These are phyloP conservation scores for Sarocladiaceae sp. DNA, from an alignment of 2,329 filamentous ascomycete species.

Conservation along the genomic window DNA sequence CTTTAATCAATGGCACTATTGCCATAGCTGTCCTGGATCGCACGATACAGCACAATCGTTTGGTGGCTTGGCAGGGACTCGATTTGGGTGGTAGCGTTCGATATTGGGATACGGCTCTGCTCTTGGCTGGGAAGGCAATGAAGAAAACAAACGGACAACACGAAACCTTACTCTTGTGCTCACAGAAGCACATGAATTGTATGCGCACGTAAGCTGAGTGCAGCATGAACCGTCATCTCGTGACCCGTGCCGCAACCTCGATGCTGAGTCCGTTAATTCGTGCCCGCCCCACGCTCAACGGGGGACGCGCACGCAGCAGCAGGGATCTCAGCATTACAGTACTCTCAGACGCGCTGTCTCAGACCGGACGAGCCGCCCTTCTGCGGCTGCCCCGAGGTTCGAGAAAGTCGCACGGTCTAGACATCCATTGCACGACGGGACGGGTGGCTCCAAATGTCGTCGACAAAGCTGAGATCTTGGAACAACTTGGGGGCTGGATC, in stretches of 20 bases:
- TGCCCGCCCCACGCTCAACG: not conserved
- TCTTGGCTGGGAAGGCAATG: too few species aligned
- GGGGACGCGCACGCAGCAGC: not conserved
- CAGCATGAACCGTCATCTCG: slow-evolving; percentile 1
- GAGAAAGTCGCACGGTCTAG: too few species aligned
- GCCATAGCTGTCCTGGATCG: not conserved
- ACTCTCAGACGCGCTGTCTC: not conserved
- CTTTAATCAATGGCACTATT: slow-evolving; percentile 3
- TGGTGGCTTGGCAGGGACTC: not conserved
- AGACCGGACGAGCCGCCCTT: not conserved
- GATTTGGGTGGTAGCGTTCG: not conserved
- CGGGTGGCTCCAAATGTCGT: too few species aligned
- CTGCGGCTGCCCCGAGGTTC: too few species aligned
- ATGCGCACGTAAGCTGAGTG: too few species aligned
- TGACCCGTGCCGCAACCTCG: not conserved
- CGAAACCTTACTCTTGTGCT: too few species aligned
- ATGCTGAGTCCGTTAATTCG: not conserved
- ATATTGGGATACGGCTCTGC: too few species aligned
- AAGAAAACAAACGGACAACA: too few species aligned
- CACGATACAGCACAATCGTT: not conserved
- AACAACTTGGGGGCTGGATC: slow-evolving; percentile 1
- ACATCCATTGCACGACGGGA: too few species aligned
- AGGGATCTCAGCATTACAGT: not conserved
- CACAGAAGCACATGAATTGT: too few species aligned
- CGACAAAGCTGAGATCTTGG: not conserved